These are phyloP conservation scores for Pugionium dolabratum DNA, from an alignment of 345 rosid genomes.

Conservation along the genomic window DNA sequence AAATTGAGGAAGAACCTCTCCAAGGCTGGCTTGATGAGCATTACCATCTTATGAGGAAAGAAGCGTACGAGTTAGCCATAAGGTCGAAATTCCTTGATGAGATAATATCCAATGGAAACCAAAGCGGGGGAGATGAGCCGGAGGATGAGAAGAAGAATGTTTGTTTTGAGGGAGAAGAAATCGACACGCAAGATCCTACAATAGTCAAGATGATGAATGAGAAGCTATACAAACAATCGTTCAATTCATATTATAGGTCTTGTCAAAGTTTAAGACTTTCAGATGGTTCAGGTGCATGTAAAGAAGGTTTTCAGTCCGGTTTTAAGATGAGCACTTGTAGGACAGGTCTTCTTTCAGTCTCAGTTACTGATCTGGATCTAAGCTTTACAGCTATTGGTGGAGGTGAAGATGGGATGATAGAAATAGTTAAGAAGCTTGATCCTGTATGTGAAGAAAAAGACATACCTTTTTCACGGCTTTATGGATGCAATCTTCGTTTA, in stretches of 20 bases:
- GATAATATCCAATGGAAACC: constrained; percentile 47
- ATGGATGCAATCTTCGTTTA: constrained; percentile 78
- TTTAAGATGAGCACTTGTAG: constrained; percentile 72
- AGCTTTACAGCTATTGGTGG: constrained; percentile 70
- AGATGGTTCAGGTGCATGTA: constrained; percentile 87
- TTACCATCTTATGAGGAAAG: constrained; percentile 73
- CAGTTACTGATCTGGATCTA: constrained; percentile 78
- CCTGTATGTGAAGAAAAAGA: constrained; percentile 59
- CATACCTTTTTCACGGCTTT: constrained; percentile 86
- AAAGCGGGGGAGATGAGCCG: constrained; percentile 50
- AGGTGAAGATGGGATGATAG: constrained; percentile 90
- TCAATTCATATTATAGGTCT: constrained; percentile 74
- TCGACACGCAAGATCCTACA: constrained; percentile 61
- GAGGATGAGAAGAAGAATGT: constrained; percentile 43
- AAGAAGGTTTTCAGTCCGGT: constrained; percentile 83
- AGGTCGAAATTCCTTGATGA: constrained; percentile 83
- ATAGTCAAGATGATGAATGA: constrained; percentile 56
- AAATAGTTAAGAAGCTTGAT: constrained; percentile 73
- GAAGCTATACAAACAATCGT: constrained; percentile 60
- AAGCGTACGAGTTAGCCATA: constrained; percentile 80
- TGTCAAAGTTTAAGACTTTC: constrained; percentile 67
- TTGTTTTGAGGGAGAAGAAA: constrained; percentile 56
- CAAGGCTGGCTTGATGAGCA: constrained; percentile 99
- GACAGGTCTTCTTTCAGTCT: constrained; percentile 68
- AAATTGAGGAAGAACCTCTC: constrained; percentile 94